Conservation (phyloP, 208 protist genomes). For the Leishmania lainsoni region DNA sequence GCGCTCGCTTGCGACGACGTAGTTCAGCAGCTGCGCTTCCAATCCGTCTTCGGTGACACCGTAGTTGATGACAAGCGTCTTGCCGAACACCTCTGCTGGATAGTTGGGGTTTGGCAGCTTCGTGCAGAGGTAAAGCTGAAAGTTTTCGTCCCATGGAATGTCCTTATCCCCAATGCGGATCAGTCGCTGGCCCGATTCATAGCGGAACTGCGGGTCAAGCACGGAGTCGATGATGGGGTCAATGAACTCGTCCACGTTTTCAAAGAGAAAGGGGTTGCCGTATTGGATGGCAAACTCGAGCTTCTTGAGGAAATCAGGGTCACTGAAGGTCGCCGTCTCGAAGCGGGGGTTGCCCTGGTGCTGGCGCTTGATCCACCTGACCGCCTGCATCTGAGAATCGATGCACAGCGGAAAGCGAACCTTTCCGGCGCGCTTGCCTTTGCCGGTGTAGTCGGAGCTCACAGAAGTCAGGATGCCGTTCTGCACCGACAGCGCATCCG, state of each 20-base stretch:
- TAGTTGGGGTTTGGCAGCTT: conserved; percentile 99
- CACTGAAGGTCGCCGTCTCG: conserved; percentile 96
- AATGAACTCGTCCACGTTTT: conserved; percentile 98
- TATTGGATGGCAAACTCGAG: conserved; percentile 98
- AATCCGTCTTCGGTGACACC: conserved; percentile 98
- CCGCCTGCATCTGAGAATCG: conserved; percentile 99
- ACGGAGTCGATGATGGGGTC: conserved; percentile 99
- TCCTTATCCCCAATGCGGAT: conserved; percentile 97
- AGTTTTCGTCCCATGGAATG: conserved; percentile 98
- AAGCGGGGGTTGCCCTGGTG: conserved; percentile 92
- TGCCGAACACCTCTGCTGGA: conserved; percentile 97
- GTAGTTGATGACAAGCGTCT: conserved; percentile 99
- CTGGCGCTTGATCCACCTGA: conserved; percentile 99
- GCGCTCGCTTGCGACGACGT: conserved; percentile 97
- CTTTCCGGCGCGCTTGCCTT: conserved; percentile 77
- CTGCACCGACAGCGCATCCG: conserved; percentile 98
- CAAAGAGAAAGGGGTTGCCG: conserved; percentile 98
- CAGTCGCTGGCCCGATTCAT: conserved; percentile 81
- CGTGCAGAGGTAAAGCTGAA: conserved; percentile 97
- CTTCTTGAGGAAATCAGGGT: conserved; percentile 97
- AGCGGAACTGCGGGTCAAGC: conserved; percentile 96
- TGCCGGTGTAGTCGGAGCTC: conserved; percentile 81
- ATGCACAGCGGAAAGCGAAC: conserved; percentile 98
- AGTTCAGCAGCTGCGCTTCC: conserved; percentile 98
- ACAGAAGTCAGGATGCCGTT: conserved; percentile 98